Base-by-base conservation (phyloP, 2,329 filamentous ascomycete species). In the Neonectria neomacrospora region DNA sequence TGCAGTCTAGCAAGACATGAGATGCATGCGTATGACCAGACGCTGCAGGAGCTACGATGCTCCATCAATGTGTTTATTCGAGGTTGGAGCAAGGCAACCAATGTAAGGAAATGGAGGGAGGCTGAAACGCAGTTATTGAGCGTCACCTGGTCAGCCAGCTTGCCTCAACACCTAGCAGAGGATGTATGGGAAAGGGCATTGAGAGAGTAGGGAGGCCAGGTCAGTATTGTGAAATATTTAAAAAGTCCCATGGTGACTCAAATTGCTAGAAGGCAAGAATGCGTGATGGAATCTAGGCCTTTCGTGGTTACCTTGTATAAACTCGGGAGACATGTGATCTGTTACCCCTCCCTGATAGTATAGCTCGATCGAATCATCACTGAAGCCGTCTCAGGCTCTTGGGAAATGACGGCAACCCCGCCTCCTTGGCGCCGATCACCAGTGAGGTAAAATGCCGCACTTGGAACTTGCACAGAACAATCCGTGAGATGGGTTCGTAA, bases 121-220 rank as follows among this genome's bases (percentile, higher is more conserved):
- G 67, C 42, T 2, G 34, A 65, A 1, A 2, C 11, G 16, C 22
- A 52, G 11, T 32, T 70, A 14, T 5, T 54, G 0, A 48, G 57
- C 4, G 18, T 70, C 1, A 28, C 63, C 12, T 70, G 67, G 67
- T 55, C 63, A 11, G 5, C 26, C 7, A n/a, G 22, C 3, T 41
- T 51, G 26, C 18, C 28, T 42, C 45, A 44, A 14, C 54, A 58
- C 3, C 18, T 56, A 12, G 67, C 55, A 1, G 16, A 30, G 0
- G 20, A 8, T 2, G 20, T 67, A 14, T 70, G 67, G 67, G 26
- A 11, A 20, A 55, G 18, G n/a, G 32, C 32, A 6, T 8, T 58
- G 5, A 12, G 18, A 12, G 3, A 2, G 4, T 12, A 32, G 30
- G 18, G 32, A 34, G n/a, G n/a, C n/a, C n/a, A 34, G 5, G 32